Base-by-base conservation (phyloP, 2,329 filamentous ascomycete species). In the Epichloe festucae region DNA sequence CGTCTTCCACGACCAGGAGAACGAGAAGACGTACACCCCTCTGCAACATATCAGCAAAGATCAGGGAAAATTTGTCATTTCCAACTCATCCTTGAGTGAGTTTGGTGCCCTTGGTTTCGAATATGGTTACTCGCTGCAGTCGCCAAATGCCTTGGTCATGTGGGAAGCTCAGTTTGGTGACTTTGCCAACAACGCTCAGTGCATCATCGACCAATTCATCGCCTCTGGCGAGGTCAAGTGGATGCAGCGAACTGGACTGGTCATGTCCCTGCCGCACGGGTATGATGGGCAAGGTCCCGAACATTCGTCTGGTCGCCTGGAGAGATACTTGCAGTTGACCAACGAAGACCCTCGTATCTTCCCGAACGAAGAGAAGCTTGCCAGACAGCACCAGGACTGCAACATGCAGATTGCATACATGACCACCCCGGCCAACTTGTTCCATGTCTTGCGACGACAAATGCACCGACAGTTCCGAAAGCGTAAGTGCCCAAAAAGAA, bases 161-260 rank as follows among this genome's bases (percentile, higher is more conserved):
- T 98, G 93, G 93, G 93, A 98, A 74, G 93, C 93, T 39, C 93
- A 98, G 71, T 98, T 98, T 64, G 93, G 93, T 77, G 93, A 98
- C 72, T 98, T 98, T 64, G 93, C 93, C 77, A 98, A 98, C 79
- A 98, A 96, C 65, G 91, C 93, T 43, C 93, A 98, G 73, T 95
- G 89, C 69, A 94, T 98, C 70, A 94, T 98, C 65, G 93, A 98
- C 69, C 93, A 98, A 72, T 98, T 98, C 73, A 85, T 98, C 62
- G 91, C 93, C 48, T 96, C 93, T 56, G 93, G 93, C 66, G 93
- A 98, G 73, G 84, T 87, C 58, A 98, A 98, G 75, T 98, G 93
- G 93, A 85, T 97, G 72, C 93, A 98, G 76, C 85, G 93, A 70
- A 95, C 90, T 51, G 93, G 93, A 64, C 82, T 98, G 48, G 89